These are phyloP conservation scores for Penicillium silybi DNA, from an alignment of 495 filamentous ascomycete species.

Conservation along the genomic window DNA sequence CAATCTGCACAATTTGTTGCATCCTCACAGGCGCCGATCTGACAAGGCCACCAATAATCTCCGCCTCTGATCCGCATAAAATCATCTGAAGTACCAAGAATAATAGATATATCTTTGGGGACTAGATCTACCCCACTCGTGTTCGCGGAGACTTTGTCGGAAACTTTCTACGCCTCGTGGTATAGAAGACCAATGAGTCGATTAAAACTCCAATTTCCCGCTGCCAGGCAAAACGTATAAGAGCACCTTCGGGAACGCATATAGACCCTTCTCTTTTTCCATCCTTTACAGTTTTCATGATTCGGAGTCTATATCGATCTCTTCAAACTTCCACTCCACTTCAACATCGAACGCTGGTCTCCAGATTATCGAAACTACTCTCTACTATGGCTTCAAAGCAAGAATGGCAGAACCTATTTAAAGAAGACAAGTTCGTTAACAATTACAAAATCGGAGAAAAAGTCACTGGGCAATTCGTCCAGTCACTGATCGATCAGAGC, in stretches of 20 bases:
- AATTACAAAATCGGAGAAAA: slow-evolving; percentile 33
- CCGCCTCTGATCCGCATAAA: neutral
- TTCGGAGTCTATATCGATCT: neutral
- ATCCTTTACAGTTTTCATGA: neutral
- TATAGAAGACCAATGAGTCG: neutral
- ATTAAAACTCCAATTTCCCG: neutral
- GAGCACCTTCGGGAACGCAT: neutral
- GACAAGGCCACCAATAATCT: neutral
- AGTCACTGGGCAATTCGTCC: slow-evolving; percentile 28
- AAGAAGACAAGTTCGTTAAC: slow-evolving; percentile 24
- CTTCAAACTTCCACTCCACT: neutral
- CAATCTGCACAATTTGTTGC: neutral
- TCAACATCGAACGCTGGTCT: neutral
- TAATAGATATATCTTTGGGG: no score
- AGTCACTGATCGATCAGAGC: slow-evolving; percentile 28
- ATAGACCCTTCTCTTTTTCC: neutral
- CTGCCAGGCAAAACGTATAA: neutral
- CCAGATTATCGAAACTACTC: neutral
- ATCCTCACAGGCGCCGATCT: neutral
- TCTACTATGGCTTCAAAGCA: slow-evolving; percentile 9
- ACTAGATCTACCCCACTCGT: no score
- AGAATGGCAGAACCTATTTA: slow-evolving; percentile 18
- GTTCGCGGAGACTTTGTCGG: slow-evolving; percentile 29
- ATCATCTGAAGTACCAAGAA: no score
- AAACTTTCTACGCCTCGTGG: slow-evolving; percentile 17